Evolutionary conservation across 345 rosid genomes (phyloP).

Genomic region (Eutrema heterophyllum): DNA sequence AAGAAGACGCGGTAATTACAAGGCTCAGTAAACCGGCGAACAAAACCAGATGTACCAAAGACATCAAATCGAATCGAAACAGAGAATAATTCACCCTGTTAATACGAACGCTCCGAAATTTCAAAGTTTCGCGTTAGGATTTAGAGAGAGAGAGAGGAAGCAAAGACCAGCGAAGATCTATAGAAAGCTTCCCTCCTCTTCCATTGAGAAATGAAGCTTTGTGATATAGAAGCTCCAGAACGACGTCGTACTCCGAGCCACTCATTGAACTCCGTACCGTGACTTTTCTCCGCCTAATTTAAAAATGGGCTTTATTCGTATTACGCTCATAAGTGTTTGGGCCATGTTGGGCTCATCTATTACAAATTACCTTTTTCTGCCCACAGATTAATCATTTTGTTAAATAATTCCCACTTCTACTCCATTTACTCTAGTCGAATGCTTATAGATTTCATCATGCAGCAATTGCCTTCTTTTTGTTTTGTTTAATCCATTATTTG

Average conservation of each 20-base stretch:
- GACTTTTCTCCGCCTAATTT: neutral
- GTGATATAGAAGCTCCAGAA: neutral
- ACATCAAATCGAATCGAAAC: conserved; percentile 39
- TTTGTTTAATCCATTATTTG: neutral
- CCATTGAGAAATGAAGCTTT: neutral
- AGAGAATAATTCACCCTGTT: neutral
- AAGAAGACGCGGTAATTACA: conserved; percentile 34
- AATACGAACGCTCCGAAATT: neutral
- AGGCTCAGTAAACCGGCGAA: conserved; percentile 31
- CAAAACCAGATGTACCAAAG: conserved; percentile 40
- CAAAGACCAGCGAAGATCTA: conserved; percentile 21
- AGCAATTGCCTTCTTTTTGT: neutral
- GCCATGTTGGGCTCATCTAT: neutral
- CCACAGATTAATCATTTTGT: neutral
- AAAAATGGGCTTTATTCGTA: conserved; percentile 8
- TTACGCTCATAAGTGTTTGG: neutral
- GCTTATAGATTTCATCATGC: neutral
- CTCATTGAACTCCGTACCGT: neutral
- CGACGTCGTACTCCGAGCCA: neutral
- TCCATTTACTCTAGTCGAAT: neutral
- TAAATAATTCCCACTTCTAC: neutral
- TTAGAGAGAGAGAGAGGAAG: neutral
- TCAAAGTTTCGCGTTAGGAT: neutral
- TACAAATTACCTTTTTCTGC: neutral
- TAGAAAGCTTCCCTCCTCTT: conserved; percentile 27